phyloP scores from a whole-genome alignment of 1,284 basidiomycete species.

The Microbotryomycetes sp. region DNA sequence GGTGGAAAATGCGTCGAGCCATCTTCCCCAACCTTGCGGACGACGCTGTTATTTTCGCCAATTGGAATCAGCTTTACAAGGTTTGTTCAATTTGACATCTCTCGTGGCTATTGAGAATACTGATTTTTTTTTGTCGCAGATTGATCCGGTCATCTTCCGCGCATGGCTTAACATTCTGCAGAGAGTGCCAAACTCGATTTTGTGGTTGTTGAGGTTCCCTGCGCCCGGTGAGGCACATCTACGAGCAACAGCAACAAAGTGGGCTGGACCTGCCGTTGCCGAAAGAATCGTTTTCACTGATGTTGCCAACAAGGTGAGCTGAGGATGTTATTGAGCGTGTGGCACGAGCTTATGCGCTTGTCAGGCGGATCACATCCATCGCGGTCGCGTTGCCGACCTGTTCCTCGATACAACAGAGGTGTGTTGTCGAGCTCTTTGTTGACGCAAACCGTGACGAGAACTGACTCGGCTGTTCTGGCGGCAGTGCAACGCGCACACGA shows the following conservation, averaged over 20 bases:
- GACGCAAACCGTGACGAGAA: neutral
- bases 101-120: neutral
- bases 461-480: neutral
- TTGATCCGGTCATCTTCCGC: slow-evolving; percentile 53
- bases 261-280: slow-evolving; percentile 53
- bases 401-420: slow-evolving; percentile 59
- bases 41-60: slow-evolving; percentile 53
- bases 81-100: slow-evolving; percentile 30
- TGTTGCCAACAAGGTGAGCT: slow-evolving; percentile 42
- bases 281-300: slow-evolving; percentile 54
- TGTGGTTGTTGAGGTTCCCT: slow-evolving; percentile 58
- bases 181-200: slow-evolving; percentile 50
- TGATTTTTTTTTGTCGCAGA: slow-evolving; percentile 35
- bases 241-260: slow-evolving; percentile 47
- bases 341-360: slow-evolving; percentile 9
- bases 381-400: slow-evolving; percentile 53
- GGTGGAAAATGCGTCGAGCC: slow-evolving; percentile 46
- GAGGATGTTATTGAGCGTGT: neutral
- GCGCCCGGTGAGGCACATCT: slow-evolving; percentile 52
- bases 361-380: slow-evolving; percentile 53
- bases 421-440: slow-evolving; percentile 15
- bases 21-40: slow-evolving; percentile 50
- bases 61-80: slow-evolving; percentile 59
- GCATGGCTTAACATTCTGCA: slow-evolving; percentile 53
- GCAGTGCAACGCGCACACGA: slow-evolving; percentile 58